phyloP scores from a whole-genome alignment of 129 eudicot species.

The Flaveria bidentis region DNA sequence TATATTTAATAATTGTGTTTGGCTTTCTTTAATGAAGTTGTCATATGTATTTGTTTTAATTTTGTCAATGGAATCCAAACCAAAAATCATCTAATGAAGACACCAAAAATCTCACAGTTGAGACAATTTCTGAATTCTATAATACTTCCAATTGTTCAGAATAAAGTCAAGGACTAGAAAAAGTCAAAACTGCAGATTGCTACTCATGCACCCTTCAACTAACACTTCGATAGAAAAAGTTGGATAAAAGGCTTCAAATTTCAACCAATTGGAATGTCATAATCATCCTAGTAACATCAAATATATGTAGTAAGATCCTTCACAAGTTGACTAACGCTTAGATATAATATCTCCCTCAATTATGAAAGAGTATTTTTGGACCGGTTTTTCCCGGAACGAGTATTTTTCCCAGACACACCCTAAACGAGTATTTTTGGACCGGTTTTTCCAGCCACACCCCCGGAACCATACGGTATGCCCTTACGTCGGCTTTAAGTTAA shows the following conservation, averaged over 20 bases:
- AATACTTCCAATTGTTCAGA: slow-evolving; percentile 10
- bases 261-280: slow-evolving; percentile 24
- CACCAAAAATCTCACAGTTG: slow-evolving; percentile 4
- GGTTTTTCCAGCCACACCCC: no score
- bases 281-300: not conserved
- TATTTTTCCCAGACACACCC: no score
- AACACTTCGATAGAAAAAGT: slow-evolving; percentile 8
- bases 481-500: no score
- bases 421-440: no score
- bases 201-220: slow-evolving; percentile 18
- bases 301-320: not conserved
- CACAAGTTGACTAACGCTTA: no score
- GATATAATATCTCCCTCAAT: not conserved
- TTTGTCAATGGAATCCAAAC: not conserved
- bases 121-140: not conserved
- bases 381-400: no score
- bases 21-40: no score
- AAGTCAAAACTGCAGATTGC: slow-evolving; percentile 20
- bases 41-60: not conserved
- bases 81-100: slow-evolving; percentile 3
- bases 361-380: no score
- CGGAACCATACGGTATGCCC: no score
- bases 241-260: slow-evolving; percentile 9
- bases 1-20: no score
- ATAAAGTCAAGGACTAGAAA: slow-evolving; percentile 15